These are phyloP conservation scores for Paraphaeosphaeria sporulosa DNA, from an alignment of 2,329 filamentous ascomycete genomes.

Conservation along the genomic window DNA sequence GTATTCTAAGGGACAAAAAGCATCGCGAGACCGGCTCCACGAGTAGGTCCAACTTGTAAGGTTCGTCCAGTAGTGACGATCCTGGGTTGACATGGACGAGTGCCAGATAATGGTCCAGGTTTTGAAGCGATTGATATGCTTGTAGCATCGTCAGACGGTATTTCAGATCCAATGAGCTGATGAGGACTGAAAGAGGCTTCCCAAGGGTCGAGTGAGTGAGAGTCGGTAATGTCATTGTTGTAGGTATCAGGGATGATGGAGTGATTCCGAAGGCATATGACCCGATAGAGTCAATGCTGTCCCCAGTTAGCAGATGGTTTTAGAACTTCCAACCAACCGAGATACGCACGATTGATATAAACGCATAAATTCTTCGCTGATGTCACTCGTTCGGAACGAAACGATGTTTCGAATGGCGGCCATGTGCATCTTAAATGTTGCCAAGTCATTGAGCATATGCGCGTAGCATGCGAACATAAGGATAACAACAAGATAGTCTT, in stretches of 20 bases:
- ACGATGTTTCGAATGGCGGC: neutral
- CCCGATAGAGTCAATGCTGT: neutral
- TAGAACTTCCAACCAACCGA: neutral
- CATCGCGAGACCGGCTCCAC: neutral
- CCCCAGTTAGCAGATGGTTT: neutral
- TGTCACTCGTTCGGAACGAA: neutral
- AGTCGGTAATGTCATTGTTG: neutral
- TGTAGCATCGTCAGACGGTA: neutral
- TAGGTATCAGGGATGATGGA: neutral
- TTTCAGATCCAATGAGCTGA: neutral
- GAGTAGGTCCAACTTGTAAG: neutral
- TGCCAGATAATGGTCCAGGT: neutral
- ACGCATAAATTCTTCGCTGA: neutral
- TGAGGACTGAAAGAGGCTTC: neutral
- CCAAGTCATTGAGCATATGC: neutral
- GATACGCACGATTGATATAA: neutral
- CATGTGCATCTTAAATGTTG: neutral
- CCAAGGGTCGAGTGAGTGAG: neutral
- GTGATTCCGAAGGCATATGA: neutral
- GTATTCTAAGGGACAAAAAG: neutral
- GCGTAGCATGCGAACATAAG: neutral
- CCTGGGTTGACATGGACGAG: neutral
- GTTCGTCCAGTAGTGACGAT: neutral
- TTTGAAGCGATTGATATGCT: neutral
- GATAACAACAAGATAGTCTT: neutral